Evolutionary conservation across 2,329 filamentous ascomycete species (phyloP).

Genomic region (Alternaria alternata): DNA sequence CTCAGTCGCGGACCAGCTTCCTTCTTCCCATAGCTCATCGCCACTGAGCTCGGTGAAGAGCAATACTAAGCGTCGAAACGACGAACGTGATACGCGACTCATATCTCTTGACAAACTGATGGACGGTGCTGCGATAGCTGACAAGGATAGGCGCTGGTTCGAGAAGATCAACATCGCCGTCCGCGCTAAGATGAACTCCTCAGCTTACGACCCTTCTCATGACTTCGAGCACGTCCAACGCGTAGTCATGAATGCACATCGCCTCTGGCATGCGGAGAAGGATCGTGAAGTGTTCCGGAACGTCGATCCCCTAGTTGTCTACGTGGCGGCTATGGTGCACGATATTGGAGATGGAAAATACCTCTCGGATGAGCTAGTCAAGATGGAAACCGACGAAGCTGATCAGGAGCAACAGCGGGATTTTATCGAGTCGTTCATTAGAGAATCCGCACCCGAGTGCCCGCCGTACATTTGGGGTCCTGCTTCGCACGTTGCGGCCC

Average conservation of each 20-base stretch:
- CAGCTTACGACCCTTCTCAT: constrained; percentile 80
- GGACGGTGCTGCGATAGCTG: not conserved
- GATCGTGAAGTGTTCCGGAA: constrained; percentile 29
- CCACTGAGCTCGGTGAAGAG: not conserved
- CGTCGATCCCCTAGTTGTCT: constrained; percentile 65
- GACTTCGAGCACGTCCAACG: constrained; percentile 84
- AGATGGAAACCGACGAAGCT: constrained; percentile 43
- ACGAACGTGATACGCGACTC: constrained; percentile 6
- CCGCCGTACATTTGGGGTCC: constrained; percentile 64
- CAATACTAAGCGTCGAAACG: not conserved
- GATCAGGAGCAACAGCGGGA: constrained; percentile 60
- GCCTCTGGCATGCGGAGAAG: constrained; percentile 65
- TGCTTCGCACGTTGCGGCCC: constrained; percentile 74
- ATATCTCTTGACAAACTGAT: constrained; percentile 6
- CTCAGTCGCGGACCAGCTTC: not conserved
- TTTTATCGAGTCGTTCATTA: constrained; percentile 27
- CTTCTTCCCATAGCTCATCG: not conserved
- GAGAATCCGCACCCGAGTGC: not conserved
- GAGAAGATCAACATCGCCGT: constrained; percentile 40
- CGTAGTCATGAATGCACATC: constrained; percentile 72
- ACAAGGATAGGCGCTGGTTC: constrained; percentile 18
- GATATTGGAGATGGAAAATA: constrained; percentile 88
- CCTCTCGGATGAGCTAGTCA: constrained; percentile 26
- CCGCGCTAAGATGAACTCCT: constrained; percentile 67
- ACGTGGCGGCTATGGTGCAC: constrained; percentile 71